These are phyloP conservation scores for Basipetospora chlamydospora DNA, from an alignment of 2,329 filamentous ascomycete genomes.

Conservation along the genomic window DNA sequence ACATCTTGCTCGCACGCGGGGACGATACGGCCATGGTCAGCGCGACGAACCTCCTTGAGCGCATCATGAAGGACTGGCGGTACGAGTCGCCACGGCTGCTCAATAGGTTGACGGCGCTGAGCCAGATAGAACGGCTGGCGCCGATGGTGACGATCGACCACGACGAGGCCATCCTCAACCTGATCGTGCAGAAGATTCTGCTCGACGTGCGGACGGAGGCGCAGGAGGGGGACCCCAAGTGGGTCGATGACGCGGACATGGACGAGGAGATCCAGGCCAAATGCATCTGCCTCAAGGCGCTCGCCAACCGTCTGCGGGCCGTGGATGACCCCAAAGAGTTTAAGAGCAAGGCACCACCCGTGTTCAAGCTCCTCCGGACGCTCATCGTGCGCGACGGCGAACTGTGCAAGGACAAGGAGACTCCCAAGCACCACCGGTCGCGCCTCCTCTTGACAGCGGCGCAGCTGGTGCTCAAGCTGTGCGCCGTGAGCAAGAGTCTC, in stretches of 20 bases:
- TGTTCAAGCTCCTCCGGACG: conserved; percentile 67
- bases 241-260: conserved; percentile 52
- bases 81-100: conserved; percentile 64
- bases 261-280: conserved; percentile 78
- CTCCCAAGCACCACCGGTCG: conserved; percentile 63
- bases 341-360: conserved; percentile 46
- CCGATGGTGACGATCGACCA: conserved; percentile 58
- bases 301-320: conserved; percentile 71
- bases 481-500: conserved; percentile 56
- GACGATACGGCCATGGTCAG: conserved; percentile 67
- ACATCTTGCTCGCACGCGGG: conserved; percentile 65
- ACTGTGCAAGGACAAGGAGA: conserved; percentile 58
- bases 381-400: conserved; percentile 67
- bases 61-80: conserved; percentile 57
- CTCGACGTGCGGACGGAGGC: conserved; percentile 53
- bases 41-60: conserved; percentile 67
- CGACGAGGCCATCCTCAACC: conserved; percentile 63
- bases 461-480: conserved; percentile 71
- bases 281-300: conserved; percentile 64
- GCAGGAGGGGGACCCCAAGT: conserved; percentile 40
- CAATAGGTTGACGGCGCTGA: conserved; percentile 55
- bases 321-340: conserved; percentile 35
- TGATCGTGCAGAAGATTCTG: conserved; percentile 62
- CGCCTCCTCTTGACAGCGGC: conserved; percentile 73
- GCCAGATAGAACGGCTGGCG: conserved; percentile 62